Conservation (phyloP, 106 monocot genomes). For the Dendrobium officinale region DNA sequence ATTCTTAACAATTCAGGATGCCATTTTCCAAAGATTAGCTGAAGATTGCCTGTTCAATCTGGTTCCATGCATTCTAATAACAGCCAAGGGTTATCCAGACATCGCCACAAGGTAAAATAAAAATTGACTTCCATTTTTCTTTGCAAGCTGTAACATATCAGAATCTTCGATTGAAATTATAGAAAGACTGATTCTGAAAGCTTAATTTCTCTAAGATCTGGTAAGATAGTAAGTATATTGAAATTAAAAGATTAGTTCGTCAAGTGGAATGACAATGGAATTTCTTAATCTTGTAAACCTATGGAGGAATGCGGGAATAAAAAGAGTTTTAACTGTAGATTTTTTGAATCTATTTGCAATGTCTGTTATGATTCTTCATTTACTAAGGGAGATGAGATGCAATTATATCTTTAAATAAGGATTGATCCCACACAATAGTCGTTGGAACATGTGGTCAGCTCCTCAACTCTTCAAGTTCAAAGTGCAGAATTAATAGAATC, state of each 20-base stretch:
- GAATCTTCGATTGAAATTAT: background rate
- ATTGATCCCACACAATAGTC: background rate
- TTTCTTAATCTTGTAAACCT: background rate
- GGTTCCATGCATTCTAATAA: conserved; percentile 80
- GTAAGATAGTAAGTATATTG: background rate
- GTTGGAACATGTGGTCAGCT: background rate
- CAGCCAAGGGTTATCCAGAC: conserved; percentile 97
- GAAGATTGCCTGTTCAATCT: conserved; percentile 81
- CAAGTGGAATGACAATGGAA: background rate
- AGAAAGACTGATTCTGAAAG: background rate
- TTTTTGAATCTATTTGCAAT: background rate
- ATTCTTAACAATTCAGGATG: conserved; percentile 49
- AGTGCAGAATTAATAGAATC: background rate
- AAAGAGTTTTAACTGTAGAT: background rate
- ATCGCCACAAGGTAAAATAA: conserved; percentile 75
- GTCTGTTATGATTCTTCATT: background rate
- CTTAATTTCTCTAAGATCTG: background rate
- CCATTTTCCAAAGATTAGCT: conserved; percentile 87
- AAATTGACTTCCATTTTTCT: background rate
- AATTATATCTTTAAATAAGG: background rate
- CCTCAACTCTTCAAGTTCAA: background rate
- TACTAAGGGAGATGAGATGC: background rate
- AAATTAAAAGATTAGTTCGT: background rate
- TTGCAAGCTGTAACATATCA: background rate
- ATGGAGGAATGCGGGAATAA: background rate